Evolutionary conservation across 2,329 filamentous ascomycete genomes (phyloP).

Genomic region (Aspergillus aculeatus): DNA sequence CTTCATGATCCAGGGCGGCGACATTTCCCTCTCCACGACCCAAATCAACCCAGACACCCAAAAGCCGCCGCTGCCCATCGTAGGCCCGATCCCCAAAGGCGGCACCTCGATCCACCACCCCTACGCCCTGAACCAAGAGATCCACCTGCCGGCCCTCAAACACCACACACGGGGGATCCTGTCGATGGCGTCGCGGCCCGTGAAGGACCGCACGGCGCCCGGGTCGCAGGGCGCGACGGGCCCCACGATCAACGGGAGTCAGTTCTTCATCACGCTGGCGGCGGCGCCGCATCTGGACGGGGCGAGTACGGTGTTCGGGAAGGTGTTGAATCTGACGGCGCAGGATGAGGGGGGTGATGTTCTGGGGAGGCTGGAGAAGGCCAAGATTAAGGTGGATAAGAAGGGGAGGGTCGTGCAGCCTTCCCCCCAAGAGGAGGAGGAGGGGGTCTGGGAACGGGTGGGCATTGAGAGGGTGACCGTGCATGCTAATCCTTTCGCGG

Average conservation of each 20-base stretch:
- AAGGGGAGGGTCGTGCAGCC: conserved; percentile 56
- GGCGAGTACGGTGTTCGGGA: conserved; percentile 66
- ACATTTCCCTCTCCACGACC: conserved; percentile 46
- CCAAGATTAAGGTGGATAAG: conserved; percentile 62
- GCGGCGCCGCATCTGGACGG: conserved; percentile 64
- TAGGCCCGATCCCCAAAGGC: conserved; percentile 51
- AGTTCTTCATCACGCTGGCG: conserved; percentile 65
- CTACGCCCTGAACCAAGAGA: conserved; percentile 61
- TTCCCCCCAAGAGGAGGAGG: conserved; percentile 35
- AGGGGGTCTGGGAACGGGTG: conserved; percentile 49
- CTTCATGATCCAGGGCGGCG: conserved; percentile 66
- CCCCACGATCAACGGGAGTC: conserved; percentile 53
- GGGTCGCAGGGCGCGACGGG: conserved; percentile 44
- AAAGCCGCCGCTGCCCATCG: conserved; percentile 44
- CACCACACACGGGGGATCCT: conserved; percentile 59
- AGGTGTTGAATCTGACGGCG: conserved; percentile 49
- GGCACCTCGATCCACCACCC: conserved; percentile 57
- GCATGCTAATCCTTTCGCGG: conserved; percentile 65
- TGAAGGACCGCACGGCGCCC: conserved; percentile 46
- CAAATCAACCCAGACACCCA: conserved; percentile 41
- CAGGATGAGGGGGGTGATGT: conserved; percentile 48
- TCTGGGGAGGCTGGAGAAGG: conserved; percentile 53
- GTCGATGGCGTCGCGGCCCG: conserved; percentile 58
- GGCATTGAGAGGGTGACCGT: conserved; percentile 58
- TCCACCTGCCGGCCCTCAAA: conserved; percentile 54